Base-by-base conservation (phyloP, 2,329 filamentous ascomycete genomes). In the Lasiodiplodia hormozganensis region DNA sequence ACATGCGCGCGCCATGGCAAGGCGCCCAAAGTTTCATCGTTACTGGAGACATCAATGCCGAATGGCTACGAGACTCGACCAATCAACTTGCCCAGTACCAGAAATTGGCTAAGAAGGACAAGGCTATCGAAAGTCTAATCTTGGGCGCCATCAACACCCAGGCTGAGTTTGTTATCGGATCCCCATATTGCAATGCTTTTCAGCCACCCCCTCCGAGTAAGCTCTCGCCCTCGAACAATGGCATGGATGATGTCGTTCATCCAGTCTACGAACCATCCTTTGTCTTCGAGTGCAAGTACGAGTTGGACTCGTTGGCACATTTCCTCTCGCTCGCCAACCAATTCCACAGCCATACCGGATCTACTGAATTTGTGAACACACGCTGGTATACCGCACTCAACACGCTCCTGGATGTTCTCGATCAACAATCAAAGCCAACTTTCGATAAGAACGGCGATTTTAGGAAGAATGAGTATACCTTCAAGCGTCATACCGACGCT, bases 251-350 rank as follows among this genome's bases (percentile, higher is more conserved):
- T 76, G 81, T 78, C 10, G 96, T 99, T 0, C 93, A 97, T 74
- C 96, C 96, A 0, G 85, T 85, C 0, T 98, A 97, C 76, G 94
- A 98, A 75, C 91, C 91, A 0, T 88, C 85, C 0, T 87, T 90
- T 60, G 96, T 99, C 3, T 99, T 97, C 72, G 96, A 99, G 81
- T 99, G 96, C 87, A 99, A 99, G 81, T 99, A 98, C 80, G 96
- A 99, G 82, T 89, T 99, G 25, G 96, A 99, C 81, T 97, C 94
- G 10, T 85, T 99, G 0, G 96, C 94, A 0, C 91, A 96, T 76
- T 99, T 99, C 78, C 86, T 99, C 6, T 89, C 92, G 0, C 82
- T 99, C 2, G 88, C 86, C 21, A 97, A 97, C 74, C 90, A 97
- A 73, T 98, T 97, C 80, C 86, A 96, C 81, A 88, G 91, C 49